Evolutionary conservation across 805 yeast species (phyloP).

Genomic region (Yamadazyma ubonensis): DNA sequence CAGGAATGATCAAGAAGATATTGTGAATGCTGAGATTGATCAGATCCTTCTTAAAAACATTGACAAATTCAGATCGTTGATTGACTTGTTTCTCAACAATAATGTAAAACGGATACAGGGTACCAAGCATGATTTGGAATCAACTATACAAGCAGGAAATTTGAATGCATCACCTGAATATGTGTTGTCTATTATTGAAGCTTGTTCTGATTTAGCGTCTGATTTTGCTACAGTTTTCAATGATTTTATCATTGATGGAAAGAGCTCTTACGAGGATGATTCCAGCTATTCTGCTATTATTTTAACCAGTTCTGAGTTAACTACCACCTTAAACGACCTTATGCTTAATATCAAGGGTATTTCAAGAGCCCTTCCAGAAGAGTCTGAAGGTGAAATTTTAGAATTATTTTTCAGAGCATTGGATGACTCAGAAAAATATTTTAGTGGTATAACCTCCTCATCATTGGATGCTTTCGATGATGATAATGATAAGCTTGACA

Average conservation of each 20-base stretch:
- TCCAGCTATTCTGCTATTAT: constrained; percentile 65
- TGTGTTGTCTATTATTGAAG: constrained; percentile 65
- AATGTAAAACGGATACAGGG: constrained; percentile 76
- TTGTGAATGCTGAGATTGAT: constrained; percentile 60
- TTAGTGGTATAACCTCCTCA: constrained; percentile 56
- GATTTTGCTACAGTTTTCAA: constrained; percentile 80
- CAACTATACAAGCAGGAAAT: constrained; percentile 83
- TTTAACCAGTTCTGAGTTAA: constrained; percentile 59
- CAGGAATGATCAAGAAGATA: constrained; percentile 48
- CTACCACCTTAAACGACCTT: constrained; percentile 61
- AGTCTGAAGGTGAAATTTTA: constrained; percentile 53
- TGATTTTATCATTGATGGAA: constrained; percentile 73
- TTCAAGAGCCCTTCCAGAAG: constrained; percentile 50
- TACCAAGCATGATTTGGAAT: constrained; percentile 62
- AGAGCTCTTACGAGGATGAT: constrained; percentile 38
- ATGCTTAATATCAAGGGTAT: constrained; percentile 71
- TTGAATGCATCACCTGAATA: constrained; percentile 71
- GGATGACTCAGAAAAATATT: constrained; percentile 58
- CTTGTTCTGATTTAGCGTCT: constrained; percentile 67
- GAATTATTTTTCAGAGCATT: constrained; percentile 56
- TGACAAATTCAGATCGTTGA: constrained; percentile 47
- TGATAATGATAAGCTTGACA: constrained; percentile 68
- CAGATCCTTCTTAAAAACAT: constrained; percentile 48
- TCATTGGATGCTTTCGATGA: constrained; percentile 48
- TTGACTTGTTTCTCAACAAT: constrained; percentile 70